Percentiles rank a stretch among this genome's conserved stretches.
These are phyloP conservation scores for Xylaria curta DNA, from an alignment of 495 filamentous ascomycete genomes.

Conservation along the genomic window DNA sequence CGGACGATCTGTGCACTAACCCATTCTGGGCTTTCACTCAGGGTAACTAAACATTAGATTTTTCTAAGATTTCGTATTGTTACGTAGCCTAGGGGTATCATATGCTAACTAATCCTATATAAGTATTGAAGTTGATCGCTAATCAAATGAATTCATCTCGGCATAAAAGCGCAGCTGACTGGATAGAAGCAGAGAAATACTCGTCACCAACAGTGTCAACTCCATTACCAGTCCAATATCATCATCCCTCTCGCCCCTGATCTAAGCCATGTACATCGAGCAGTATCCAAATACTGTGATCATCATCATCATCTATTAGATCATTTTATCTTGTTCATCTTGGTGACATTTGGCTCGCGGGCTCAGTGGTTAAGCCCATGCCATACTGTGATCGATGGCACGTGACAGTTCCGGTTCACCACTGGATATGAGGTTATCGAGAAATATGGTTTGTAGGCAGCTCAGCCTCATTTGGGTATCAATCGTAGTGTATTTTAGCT, in stretches of 20 bases:
- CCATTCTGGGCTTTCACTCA: neutral
- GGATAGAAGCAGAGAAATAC: neutral
- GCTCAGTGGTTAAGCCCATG: neutral
- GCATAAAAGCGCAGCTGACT: neutral
- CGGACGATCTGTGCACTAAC: neutral
- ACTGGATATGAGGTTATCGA: neutral
- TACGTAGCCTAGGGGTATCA: neutral
- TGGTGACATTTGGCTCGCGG: neutral
- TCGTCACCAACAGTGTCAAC: neutral
- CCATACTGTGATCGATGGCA: neutral
- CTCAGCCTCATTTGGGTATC: neutral
- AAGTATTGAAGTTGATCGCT: neutral
- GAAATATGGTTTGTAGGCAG: neutral
- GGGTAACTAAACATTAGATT: neutral
- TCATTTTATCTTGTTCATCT: neutral
- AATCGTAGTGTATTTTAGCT: neutral
- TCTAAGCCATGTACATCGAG: neutral
- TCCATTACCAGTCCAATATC: neutral
- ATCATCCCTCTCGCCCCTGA: neutral
- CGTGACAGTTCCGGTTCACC: neutral
- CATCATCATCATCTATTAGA: neutral
- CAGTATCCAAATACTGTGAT: neutral
- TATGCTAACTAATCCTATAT: neutral
- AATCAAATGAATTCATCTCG: neutral
- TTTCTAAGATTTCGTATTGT: neutral